Conservation (phyloP, 768 basidiomycete species). For the Suillus plorans region DNA sequence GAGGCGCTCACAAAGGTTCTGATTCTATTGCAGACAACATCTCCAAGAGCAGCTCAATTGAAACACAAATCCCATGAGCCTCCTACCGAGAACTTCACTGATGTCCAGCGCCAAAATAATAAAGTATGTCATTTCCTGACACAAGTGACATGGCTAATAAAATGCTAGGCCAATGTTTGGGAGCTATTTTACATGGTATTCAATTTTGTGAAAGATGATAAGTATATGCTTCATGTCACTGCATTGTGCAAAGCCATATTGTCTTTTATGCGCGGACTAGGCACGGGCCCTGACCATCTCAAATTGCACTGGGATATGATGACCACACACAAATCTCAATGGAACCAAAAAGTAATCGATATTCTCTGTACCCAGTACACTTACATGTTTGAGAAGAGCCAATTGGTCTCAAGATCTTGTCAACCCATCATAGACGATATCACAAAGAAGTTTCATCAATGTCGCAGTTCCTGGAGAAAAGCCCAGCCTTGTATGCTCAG, state of each 20-base stretch:
- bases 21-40: too few species aligned
- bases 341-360: background rate
- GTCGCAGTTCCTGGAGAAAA: background rate
- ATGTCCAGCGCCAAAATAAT: background rate
- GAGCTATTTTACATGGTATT: background rate
- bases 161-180: background rate
- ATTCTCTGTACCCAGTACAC: background rate
- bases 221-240: background rate
- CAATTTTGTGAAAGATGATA: background rate
- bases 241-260: background rate
- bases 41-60: too few species aligned
- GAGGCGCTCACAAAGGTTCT: too few species aligned
- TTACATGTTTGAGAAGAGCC: background rate
- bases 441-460: background rate
- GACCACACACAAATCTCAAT: background rate
- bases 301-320: background rate
- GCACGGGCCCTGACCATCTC: background rate
- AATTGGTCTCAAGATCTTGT: background rate
- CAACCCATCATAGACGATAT: background rate
- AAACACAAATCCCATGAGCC: background rate
- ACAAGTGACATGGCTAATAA: background rate
- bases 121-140: background rate
- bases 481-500: background rate
- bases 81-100: background rate
- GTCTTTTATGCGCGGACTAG: background rate